Conservation (phyloP, 805 yeast genomes). For the Saturnispora saitoi region DNA sequence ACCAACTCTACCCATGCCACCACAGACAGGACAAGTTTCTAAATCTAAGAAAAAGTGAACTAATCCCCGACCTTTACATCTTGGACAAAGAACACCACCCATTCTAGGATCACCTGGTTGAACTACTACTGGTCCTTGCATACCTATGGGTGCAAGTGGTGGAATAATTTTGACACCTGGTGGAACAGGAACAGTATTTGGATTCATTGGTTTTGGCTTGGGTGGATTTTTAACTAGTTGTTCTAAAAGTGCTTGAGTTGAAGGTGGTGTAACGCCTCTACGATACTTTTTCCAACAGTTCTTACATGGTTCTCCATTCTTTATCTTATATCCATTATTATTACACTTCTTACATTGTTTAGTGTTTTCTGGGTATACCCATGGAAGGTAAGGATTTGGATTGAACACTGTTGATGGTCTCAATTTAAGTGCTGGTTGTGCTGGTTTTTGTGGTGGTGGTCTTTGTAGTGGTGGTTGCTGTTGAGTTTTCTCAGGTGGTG, state of each 20-base stretch:
- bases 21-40: slow-evolving; percentile 55
- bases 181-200: slow-evolving; percentile 21
- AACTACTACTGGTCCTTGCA: slow-evolving; percentile 35
- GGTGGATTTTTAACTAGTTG: slow-evolving; percentile 11
- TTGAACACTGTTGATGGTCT: slow-evolving; percentile 13
- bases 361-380: slow-evolving; percentile 51
- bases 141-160: slow-evolving; percentile 5
- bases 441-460: background rate
- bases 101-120: slow-evolving; percentile 70
- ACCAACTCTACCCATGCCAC: slow-evolving; percentile 54
- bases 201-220: slow-evolving; percentile 19
- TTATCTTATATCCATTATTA: slow-evolving; percentile 59
- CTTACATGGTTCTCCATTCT: slow-evolving; percentile 58
- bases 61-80: slow-evolving; percentile 60
- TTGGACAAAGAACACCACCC: slow-evolving; percentile 69
- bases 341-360: slow-evolving; percentile 60
- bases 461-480: background rate
- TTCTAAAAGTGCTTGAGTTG: slow-evolving; percentile 13
- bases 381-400: slow-evolving; percentile 44
- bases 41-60: slow-evolving; percentile 48
- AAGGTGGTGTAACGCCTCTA: slow-evolving; percentile 14
- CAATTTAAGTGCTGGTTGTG: background rate
- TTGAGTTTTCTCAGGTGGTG: slow-evolving; percentile 6
- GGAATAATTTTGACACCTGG: slow-evolving; percentile 16
- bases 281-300: slow-evolving; percentile 61